phyloP scores from a whole-genome alignment of 371 early-diverging fungal species.

The Parasitella parasitica region DNA sequence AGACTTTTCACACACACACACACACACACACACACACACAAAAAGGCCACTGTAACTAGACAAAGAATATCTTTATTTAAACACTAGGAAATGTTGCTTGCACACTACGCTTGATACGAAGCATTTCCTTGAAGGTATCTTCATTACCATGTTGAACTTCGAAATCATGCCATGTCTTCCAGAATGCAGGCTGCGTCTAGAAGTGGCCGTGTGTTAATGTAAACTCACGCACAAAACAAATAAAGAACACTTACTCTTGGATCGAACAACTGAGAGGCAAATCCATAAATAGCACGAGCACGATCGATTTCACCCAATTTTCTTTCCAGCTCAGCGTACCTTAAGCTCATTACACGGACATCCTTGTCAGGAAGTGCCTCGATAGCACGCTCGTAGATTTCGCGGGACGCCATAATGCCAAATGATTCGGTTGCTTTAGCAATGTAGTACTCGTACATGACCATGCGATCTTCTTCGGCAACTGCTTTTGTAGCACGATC shows the following conservation, averaged over 20 bases:
- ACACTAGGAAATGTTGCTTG: conserved; percentile 46
- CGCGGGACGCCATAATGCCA: conserved; percentile 86
- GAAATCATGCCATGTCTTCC: conserved; percentile 95
- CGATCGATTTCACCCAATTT: conserved; percentile 95
- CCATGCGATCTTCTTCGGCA: conserved; percentile 71
- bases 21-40: background rate
- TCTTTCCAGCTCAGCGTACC: conserved; percentile 87
- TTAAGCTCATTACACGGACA: conserved; percentile 77
- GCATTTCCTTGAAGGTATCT: conserved; percentile 97
- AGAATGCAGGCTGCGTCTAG: conserved; percentile 69
- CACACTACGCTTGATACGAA: conserved; percentile 87
- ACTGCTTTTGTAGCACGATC: conserved; percentile 88
- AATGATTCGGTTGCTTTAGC: conserved; percentile 85
- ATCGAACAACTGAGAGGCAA: conserved; percentile 88
- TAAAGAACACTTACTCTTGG: conserved; percentile 62
- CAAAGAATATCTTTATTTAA: conserved; percentile 9
- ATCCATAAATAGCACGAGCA: conserved; percentile 89
- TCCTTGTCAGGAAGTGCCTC: conserved; percentile 83
- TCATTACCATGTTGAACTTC: conserved; percentile 97
- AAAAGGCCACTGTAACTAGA: background rate
- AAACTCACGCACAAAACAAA: background rate
- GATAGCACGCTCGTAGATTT: conserved; percentile 91
- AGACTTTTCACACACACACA: no score
- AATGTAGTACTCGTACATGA: conserved; percentile 88
- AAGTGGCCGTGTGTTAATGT: background rate